phyloP scores from a whole-genome alignment of 2,329 filamentous ascomycete species.

The Truncatella angustata region DNA sequence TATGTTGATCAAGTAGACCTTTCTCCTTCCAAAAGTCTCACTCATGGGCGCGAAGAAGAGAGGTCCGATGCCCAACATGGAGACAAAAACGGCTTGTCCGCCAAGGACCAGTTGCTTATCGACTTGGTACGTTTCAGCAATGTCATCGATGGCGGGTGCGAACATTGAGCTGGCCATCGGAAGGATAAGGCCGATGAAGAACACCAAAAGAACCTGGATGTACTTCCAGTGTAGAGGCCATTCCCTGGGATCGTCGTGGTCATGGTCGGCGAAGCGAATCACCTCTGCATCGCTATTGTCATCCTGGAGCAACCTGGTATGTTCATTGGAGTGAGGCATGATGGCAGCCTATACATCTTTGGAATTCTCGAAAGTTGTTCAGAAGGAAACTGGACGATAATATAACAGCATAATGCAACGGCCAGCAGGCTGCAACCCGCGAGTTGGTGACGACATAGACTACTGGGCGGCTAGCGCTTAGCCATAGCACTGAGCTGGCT shows the following conservation, averaged over 20 bases:
- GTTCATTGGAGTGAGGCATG: background rate
- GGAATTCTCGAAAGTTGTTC: too few species aligned
- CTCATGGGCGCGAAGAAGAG: conserved; percentile 1
- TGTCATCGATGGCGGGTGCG: background rate
- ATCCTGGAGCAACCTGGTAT: background rate
- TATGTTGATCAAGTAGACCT: background rate
- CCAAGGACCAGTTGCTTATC: background rate
- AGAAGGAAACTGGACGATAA: too few species aligned
- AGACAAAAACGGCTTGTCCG: background rate
- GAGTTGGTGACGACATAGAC: background rate
- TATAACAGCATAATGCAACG: background rate
- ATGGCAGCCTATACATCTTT: too few species aligned
- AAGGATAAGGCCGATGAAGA: background rate
- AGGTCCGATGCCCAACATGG: background rate
- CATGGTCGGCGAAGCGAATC: background rate
- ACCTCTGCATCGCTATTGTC: background rate
- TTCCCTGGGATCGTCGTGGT: background rate
- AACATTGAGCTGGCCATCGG: background rate
- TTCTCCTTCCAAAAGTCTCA: background rate
- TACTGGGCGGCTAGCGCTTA: background rate
- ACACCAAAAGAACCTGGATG: background rate
- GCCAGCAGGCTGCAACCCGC: background rate
- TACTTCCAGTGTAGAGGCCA: conserved; percentile 1
- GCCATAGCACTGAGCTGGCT: background rate
- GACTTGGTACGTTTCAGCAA: background rate